Base-by-base conservation (phyloP, 768 basidiomycete genomes). In the Kwoniella heveanensis region DNA sequence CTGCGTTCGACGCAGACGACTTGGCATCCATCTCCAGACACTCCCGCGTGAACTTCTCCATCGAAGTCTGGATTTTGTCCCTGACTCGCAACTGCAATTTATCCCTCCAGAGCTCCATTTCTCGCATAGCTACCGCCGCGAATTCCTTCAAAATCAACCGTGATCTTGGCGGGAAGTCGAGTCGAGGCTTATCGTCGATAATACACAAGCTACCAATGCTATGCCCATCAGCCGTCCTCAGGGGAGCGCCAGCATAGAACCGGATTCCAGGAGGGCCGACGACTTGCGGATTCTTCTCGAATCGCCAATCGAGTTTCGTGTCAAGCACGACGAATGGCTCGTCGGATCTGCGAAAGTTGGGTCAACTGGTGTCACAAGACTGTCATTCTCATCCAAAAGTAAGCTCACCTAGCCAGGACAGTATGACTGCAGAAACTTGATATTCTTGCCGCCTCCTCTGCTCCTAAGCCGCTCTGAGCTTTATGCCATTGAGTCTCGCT, bases 1-100 rank as follows among this genome's bases (percentile, higher is more conserved):
- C 73, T 77, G 55, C 77, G 36, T 71, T 70, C 37, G 80, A 64
- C 55, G 83, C 80, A 58, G 83, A 79, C 68, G 81, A 65, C 58
- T 86, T 85, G 37, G 84, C 85, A 77, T 95, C 92, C 67, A 93
- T 90, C 77, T 95, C 93, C 25, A 97, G 85, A 72, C 91, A 94
- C 79, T 97, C 93, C 22, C 94, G 86, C 55, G 90, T 94, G 76
- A 97, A 96, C 68, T 90, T 86, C 77, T 97, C 93, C 93, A 97
- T 95, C 86, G 94, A 95, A 64, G 83, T 91, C 72, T 97, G 94
- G 29, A 96, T 95, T 49, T 88, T 87, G 71, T 94, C 93, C 50
- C 93, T 86, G 68, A 94, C 89, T 36, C 91, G 85, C 17, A 95
- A 82, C 81, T 94, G 93, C 55, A 94, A 92, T 84, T 96, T 95